These are phyloP conservation scores for Ophiobolus disseminans DNA, from an alignment of 2,329 filamentous ascomycete genomes.

Conservation along the genomic window DNA sequence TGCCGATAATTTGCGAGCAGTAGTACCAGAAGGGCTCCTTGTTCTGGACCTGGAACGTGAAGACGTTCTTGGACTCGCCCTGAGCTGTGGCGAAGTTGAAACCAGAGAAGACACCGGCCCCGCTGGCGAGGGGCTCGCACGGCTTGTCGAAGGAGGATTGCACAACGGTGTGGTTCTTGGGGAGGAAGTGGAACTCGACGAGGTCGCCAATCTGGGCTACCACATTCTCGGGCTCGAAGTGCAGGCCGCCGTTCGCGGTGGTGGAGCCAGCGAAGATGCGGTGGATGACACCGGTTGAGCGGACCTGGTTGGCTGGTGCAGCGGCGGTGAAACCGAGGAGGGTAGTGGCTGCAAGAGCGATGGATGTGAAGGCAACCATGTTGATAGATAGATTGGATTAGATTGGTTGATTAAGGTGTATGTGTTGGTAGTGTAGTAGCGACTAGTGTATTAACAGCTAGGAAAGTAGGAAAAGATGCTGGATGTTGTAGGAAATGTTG, in stretches of 20 bases:
- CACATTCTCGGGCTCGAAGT: slow-evolving; percentile 45
- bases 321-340: slow-evolving; percentile 28
- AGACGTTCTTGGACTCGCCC: slow-evolving; percentile 55
- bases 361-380: slow-evolving; percentile 35
- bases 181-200: slow-evolving; percentile 59
- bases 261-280: slow-evolving; percentile 37
- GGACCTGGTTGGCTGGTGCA: slow-evolving; percentile 20
- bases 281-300: slow-evolving; percentile 34
- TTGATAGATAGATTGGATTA: slow-evolving; percentile 20
- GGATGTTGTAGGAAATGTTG: slow-evolving; percentile 15
- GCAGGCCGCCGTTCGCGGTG: slow-evolving; percentile 33
- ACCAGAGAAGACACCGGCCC: slow-evolving; percentile 65
- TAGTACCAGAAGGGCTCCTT: slow-evolving; percentile 79
- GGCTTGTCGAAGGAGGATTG: slow-evolving; percentile 76
- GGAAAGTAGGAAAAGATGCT: slow-evolving; percentile 12
- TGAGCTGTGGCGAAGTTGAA: slow-evolving; percentile 63
- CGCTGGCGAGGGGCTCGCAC: slow-evolving; percentile 65
- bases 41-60: slow-evolving; percentile 71
- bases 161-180: slow-evolving; percentile 75
- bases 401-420: slow-evolving; percentile 12
- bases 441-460: slow-evolving; percentile 16
- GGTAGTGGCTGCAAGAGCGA: slow-evolving; percentile 25
- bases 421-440: slow-evolving; percentile 1
- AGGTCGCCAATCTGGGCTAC: slow-evolving; percentile 39
- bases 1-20: slow-evolving; percentile 68